Base-by-base conservation (phyloP, 139 green algal species). In the Ettlia oleoabundans region DNA sequence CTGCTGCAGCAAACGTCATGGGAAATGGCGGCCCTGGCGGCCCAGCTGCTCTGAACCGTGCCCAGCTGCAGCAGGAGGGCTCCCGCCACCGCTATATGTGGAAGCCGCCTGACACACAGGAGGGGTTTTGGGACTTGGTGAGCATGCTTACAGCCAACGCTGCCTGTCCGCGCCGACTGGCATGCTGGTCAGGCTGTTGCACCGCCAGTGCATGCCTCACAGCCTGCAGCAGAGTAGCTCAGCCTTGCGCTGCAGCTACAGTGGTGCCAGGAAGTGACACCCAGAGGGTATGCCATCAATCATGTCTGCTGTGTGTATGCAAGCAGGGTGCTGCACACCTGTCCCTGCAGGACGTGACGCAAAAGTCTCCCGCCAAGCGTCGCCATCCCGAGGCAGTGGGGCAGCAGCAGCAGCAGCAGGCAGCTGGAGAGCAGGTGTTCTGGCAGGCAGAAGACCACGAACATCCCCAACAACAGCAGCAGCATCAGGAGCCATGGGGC, bases 41-140 rank as follows among this genome's bases (percentile, higher is more conserved):
- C 21, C 8, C 51, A 15, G 38, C 22, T 2, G 38, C 52, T 22
- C 37, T 66, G 24, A 35, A 28, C 18, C 38, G 75, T 1, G 40
- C 69, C 15, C 28, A 84, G 84, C 42, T 89, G 75, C 64, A 69
- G 38, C 77, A 91, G 76, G 84, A 88, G 33, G 74, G 40, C 7
- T 90, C 84, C 26, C 80, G 87, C 4, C 89, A 92, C 81, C 78
- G 89, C 42, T 87, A 88, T 65, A 47, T 41, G 10, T 86, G 81
- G 55, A 47, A 70, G 35, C 87, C 89, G 24, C 89, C 89, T 10
- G 52, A 71, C 26, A 90, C 89, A 38, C 89, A 88, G 47, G 40
- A 72, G 13, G 84, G 85, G 13, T 90, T 88, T 33, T 92, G 89
- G 89, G 80, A 92, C 65, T 84, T 92, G 74, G 84, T 82, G 61